These are phyloP conservation scores for Fusarium praegraminearum DNA, from an alignment of 2,329 filamentous ascomycete species.

Conservation along the genomic window DNA sequence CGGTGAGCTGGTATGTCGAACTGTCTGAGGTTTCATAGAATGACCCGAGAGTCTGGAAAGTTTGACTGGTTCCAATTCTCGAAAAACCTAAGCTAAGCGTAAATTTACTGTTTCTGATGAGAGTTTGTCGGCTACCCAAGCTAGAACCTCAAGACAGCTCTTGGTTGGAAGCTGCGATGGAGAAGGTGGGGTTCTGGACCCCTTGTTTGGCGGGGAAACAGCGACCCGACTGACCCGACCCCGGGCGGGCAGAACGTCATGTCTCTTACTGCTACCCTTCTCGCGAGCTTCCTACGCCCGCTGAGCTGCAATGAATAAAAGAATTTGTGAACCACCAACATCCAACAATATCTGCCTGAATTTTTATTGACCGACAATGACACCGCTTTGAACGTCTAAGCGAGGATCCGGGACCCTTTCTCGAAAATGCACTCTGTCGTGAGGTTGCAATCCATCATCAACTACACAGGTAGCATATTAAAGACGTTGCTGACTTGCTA, in stretches of 20 bases:
- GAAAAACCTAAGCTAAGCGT: neutral
- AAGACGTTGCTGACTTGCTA: neutral
- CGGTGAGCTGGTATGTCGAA: slow-evolving; percentile 1
- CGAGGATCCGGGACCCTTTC: neutral
- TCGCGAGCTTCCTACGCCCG: slow-evolving; percentile 35
- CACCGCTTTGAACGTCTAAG: slow-evolving; percentile 15
- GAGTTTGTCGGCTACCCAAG: neutral
- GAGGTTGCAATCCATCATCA: neutral
- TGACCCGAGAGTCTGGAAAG: slow-evolving; percentile 35
- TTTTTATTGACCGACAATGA: slow-evolving; percentile 34
- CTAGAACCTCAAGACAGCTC: neutral
- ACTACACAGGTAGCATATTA: neutral
- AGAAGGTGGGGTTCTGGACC: slow-evolving; percentile 26
- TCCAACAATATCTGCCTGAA: neutral
- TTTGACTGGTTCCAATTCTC: slow-evolving; percentile 2
- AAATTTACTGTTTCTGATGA: slow-evolving; percentile 6
- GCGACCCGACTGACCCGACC: neutral
- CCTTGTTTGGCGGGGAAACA: slow-evolving; percentile 28
- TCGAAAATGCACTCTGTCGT: neutral
- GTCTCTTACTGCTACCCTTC: slow-evolving; percentile 22
- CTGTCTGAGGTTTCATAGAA: slow-evolving; percentile 26
- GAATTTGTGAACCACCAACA: slow-evolving; percentile 2
- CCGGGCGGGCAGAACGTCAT: slow-evolving; percentile 21
- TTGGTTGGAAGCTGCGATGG: slow-evolving; percentile 4
- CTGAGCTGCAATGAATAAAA: slow-evolving; percentile 38